Percentiles rank a stretch among this genome's conserved stretches.
These are phyloP conservation scores for Litchi chinensis DNA, from an alignment of 345 rosid species.

Conservation along the genomic window DNA sequence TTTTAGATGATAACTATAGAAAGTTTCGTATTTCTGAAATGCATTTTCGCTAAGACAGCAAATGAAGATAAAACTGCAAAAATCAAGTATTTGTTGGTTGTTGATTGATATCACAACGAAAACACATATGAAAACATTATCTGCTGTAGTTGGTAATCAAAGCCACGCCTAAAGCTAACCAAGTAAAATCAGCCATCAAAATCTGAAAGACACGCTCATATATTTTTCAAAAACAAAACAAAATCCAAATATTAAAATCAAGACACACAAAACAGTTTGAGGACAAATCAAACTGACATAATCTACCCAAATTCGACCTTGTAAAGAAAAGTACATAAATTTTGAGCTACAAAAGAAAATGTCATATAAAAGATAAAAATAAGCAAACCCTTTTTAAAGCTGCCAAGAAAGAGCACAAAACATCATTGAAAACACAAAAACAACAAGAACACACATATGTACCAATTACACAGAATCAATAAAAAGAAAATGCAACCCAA, in stretches of 20 bases:
- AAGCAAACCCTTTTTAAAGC: neutral
- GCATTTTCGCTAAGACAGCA: no score
- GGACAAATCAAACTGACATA: neutral
- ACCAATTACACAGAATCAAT: neutral
- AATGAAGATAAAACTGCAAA: neutral
- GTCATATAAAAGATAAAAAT: neutral
- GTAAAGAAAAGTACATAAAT: neutral
- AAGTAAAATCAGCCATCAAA: conserved; percentile 1
- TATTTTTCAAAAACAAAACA: neutral
- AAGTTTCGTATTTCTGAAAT: neutral
- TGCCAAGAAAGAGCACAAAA: neutral
- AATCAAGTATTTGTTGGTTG: neutral
- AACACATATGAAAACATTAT: neutral
- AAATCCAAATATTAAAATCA: neutral
- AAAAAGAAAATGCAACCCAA: neutral
- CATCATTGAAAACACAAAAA: neutral
- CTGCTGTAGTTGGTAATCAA: neutral
- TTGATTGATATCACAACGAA: neutral
- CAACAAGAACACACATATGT: neutral
- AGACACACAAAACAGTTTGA: neutral
- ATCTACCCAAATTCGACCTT: no score
- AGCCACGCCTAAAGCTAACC: neutral
- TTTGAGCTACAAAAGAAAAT: neutral
- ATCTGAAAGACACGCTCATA: neutral
- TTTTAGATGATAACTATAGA: neutral